Evolutionary conservation across 129 eudicot genomes (phyloP).

Genomic region (Helianthus tuberosus): DNA sequence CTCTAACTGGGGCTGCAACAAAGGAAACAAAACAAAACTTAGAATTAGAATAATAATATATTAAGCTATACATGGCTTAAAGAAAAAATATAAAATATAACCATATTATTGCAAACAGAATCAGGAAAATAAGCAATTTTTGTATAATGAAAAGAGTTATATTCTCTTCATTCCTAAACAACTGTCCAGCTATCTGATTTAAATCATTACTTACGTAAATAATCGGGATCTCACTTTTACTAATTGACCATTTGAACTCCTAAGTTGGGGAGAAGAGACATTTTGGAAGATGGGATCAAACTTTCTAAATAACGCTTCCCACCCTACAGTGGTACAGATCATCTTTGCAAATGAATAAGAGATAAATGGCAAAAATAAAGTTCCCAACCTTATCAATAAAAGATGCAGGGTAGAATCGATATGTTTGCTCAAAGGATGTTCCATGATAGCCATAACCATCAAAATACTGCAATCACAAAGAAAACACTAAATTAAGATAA

Average conservation of each 20-base stretch:
- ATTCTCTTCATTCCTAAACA: background rate
- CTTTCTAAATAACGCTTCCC: background rate
- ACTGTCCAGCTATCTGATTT: background rate
- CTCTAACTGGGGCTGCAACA: constrained; percentile 86
- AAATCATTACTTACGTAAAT: background rate
- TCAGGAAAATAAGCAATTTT: background rate
- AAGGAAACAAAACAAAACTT: constrained; percentile 5
- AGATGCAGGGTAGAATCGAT: constrained; percentile 90
- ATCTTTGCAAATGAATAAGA: constrained; percentile 14
- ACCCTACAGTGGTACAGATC: background rate
- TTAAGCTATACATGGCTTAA: background rate
- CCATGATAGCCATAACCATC: constrained; percentile 80
- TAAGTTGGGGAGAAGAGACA: no score
- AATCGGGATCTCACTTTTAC: background rate
- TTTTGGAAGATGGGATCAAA: background rate
- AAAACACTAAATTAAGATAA: no score
- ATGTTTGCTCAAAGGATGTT: constrained; percentile 93
- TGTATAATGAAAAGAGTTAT: background rate
- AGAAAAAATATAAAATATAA: background rate
- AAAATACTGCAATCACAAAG: constrained; percentile 67
- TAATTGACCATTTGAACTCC: background rate
- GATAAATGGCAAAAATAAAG: constrained; percentile 5
- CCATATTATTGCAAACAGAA: background rate
- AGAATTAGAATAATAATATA: constrained; percentile 35
- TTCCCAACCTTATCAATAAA: constrained; percentile 87